These are phyloP conservation scores for Mucor piriformis DNA, from an alignment of 371 early-diverging fungal genomes.

Conservation along the genomic window DNA sequence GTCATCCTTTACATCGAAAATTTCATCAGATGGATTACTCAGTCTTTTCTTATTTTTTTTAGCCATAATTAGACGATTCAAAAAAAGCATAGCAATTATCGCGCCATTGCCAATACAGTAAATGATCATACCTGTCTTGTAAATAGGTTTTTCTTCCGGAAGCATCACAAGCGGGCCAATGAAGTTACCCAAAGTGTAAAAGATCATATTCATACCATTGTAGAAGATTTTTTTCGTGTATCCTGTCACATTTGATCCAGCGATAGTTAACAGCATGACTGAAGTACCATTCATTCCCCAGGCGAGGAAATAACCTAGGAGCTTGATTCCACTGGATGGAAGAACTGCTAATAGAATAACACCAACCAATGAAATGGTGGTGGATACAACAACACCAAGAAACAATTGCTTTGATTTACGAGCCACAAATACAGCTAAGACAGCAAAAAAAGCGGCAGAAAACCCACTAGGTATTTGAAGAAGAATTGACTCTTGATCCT, in stretches of 20 bases:
- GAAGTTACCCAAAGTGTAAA: conserved; percentile 38
- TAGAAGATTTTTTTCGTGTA: conserved; percentile 48
- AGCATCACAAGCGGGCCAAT: conserved; percentile 38
- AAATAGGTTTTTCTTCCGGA: conserved; percentile 19
- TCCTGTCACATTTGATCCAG: conserved; percentile 37
- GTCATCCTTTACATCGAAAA: conserved; percentile 18
- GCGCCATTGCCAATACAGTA: conserved; percentile 35
- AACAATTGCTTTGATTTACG: conserved; percentile 22
- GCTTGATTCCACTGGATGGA: conserved; percentile 28
- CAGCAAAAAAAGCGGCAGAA: conserved; percentile 17
- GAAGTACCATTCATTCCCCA: conserved; percentile 28
- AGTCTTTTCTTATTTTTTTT: conserved; percentile 26
- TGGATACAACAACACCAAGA: conserved; percentile 20
- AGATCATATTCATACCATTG: conserved; percentile 23
- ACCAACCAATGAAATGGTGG: conserved; percentile 20
- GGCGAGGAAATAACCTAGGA: conserved; percentile 33
- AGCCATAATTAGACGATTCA: conserved; percentile 22
- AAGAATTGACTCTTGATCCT: conserved; percentile 26
- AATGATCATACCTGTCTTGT: conserved; percentile 35
- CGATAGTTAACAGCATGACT: conserved; percentile 26
- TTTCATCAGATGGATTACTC: conserved; percentile 3
- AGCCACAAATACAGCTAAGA: conserved; percentile 15
- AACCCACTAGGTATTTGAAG: conserved; percentile 40
- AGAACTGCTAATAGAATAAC: conserved; percentile 27
- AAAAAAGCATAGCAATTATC: conserved; percentile 26